Evolutionary conservation across 2,329 filamentous ascomycete species (phyloP), one percentile per base, ranked within the genome.

Genomic region (Pochonia chlamydosporia): DNA sequence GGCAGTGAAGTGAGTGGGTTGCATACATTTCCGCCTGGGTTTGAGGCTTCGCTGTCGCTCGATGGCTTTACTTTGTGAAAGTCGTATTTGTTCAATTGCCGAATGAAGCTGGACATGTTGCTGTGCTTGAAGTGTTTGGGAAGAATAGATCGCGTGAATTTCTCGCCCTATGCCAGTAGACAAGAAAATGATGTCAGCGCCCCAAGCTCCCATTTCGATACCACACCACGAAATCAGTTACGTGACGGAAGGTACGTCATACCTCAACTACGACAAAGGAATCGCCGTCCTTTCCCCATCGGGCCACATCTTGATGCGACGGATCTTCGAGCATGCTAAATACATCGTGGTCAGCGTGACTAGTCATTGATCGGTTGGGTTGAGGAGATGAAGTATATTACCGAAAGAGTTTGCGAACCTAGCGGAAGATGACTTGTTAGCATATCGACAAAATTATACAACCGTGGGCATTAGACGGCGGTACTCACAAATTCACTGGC

Each of bases 401-500:
- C 92, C 96, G 95, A 79, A 96, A 97, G 56, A 97, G 76, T 73
- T 97, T 97, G 75, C 92, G 90, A 72, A 97, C 91, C 91, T 96
- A 58, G 44, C 54, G 26, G 11, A 18, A 21, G 25, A 16, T 8
- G 13, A 3, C 18, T 11, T 16, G 48, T 50, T 35, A 50, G 44
- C 30, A 8, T 18, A 8, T 9, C 13, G 41, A 16, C 30, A 23
- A 25, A 9, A 44, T 11, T 13, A 14, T 46, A 20, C 1, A 26
- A 30, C 18, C 14, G 2, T 26, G 16, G 23, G 28, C 20, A n/a
- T 14, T 47, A 23, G 5, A 30, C 1, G 3, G 6, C 23, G 33
- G 11, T 40, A 86, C 87, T 76, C 75, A 95, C 90, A 79, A 96
- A 96, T 74, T 96, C 90, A 77, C 90, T 95, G 53, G 90, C 95